Conservation (phyloP, 1,284 basidiomycete species). For the Puccinia coronata region DNA sequence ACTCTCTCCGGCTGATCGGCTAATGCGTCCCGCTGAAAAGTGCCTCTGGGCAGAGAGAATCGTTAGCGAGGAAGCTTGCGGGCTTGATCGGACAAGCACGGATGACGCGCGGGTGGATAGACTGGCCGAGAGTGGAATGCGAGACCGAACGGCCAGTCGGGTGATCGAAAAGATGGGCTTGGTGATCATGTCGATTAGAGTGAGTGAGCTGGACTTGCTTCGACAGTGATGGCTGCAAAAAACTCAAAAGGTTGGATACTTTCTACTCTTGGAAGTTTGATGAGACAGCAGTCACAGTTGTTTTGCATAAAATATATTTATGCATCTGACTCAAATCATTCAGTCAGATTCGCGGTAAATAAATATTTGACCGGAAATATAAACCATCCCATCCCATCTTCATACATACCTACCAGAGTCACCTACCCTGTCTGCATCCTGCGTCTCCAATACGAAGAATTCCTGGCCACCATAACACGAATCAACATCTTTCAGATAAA, state of each 20-base stretch:
- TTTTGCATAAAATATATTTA: constrained; percentile 34
- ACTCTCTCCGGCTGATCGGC: constrained; percentile 24
- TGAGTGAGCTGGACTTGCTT: too few relatives aligned
- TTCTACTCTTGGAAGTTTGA: too few relatives aligned
- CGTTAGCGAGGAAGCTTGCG: background rate
- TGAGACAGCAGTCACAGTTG: background rate
- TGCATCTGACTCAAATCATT: background rate
- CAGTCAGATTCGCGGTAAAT: too few relatives aligned
- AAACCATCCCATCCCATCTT: too few relatives aligned
- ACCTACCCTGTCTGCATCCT: too few relatives aligned
- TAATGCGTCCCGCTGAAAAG: constrained; percentile 7
- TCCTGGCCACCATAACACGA: too few relatives aligned
- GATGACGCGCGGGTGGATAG: background rate
- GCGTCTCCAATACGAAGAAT: too few relatives aligned
- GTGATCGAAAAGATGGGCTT: constrained; percentile 20
- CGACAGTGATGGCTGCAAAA: background rate
- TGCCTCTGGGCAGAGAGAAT: constrained; percentile 14
- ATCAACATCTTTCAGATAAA: too few relatives aligned
- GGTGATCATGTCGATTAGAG: too few relatives aligned
- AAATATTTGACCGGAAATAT: too few relatives aligned
- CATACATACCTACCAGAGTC: background rate
- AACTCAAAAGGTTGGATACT: too few relatives aligned
- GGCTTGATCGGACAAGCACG: constrained; percentile 23
- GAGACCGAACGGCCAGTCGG: constrained; percentile 10
- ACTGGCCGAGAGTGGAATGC: background rate